Base-by-base conservation (phyloP, 768 basidiomycete species). In the Tephrocybe sp. region DNA sequence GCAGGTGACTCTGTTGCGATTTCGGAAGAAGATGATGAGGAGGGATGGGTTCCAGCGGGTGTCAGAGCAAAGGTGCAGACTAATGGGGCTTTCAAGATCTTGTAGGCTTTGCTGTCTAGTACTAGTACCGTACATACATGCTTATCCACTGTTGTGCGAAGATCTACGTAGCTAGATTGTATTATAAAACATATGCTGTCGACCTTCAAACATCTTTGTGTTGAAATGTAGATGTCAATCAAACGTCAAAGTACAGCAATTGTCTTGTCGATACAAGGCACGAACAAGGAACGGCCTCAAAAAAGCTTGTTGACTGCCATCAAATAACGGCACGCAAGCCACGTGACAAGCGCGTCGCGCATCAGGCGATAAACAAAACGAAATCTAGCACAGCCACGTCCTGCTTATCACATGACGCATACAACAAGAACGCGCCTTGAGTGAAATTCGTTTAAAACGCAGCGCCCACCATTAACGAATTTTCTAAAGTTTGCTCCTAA, bases 71-170 rank as follows among this genome's bases (percentile, higher is more conserved):
- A 60, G 45, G 83, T 84, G 50, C 74, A 79, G 66, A 77, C 82
- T 21, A 89, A 87, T 60, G 88, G 88, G 0, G 75, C 86, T 7
- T 88, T 91, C 67, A 64, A 69, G 47, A 55, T 72, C n/a, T 52
- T 69, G 53, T 38, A 30, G 15, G 52, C 7, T n/a, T 42, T 28
- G 43, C 4, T 30, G 25, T 42, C n/a, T n/a, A n/a, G n/a, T n/a
- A n/a, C n/a, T n/a, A n/a, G n/a, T n/a, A n/a, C n/a, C n/a, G n/a
- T n/a, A n/a, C n/a, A 19, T 6, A 21, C 7, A 18, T 37, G 16
- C 12, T 5, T 37, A 37, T 21, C 21, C 42, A 42, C 31, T 26
- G n/a, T 41, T 26, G n/a, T 31, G 42, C 12, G n/a, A 19, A n/a
- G 18, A 37, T n/a, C n/a, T n/a, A n/a, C n/a, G n/a, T 37, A 37